Evolutionary conservation across 768 basidiomycete species (phyloP).

Genomic region (Rhodotorula taiwanensis): DNA sequence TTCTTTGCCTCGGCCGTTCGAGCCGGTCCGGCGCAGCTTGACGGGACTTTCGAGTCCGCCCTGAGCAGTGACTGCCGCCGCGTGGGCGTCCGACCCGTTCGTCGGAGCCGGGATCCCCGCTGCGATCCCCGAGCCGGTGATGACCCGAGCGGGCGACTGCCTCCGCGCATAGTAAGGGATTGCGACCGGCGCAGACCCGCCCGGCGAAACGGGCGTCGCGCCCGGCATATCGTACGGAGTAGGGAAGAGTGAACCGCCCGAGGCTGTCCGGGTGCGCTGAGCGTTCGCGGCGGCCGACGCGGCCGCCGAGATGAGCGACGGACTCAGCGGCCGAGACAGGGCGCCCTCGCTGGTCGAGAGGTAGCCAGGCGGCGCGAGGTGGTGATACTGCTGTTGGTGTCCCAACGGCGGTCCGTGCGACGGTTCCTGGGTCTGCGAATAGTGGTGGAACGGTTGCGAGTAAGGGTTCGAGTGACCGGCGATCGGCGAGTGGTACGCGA

Average conservation of each 20-base stretch:
- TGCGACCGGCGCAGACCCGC: conserved; percentile 27
- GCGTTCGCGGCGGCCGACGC: background rate
- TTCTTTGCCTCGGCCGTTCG: background rate
- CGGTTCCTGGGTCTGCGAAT: conserved; percentile 3
- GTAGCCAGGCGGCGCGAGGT: no score
- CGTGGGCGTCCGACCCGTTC: background rate
- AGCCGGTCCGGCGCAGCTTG: background rate
- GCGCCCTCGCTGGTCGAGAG: no score
- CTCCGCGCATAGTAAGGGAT: conserved; percentile 20
- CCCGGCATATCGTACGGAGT: background rate
- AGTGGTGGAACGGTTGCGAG: conserved; percentile 10
- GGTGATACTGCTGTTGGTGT: background rate
- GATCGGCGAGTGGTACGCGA: background rate
- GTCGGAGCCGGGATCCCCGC: background rate
- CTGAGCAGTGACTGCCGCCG: background rate
- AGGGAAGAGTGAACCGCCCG: background rate
- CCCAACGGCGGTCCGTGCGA: background rate
- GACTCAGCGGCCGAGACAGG: background rate
- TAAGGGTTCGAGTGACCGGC: conserved; percentile 3
- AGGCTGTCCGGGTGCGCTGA: conserved; percentile 1
- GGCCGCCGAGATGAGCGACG: background rate
- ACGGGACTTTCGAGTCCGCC: conserved; percentile 10
- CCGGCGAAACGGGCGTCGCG: background rate
- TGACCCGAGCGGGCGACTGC: background rate
- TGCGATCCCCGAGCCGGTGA: conserved; percentile 8